Conservation (phyloP, 768 basidiomycete genomes). For the Calvatia gigantea region DNA sequence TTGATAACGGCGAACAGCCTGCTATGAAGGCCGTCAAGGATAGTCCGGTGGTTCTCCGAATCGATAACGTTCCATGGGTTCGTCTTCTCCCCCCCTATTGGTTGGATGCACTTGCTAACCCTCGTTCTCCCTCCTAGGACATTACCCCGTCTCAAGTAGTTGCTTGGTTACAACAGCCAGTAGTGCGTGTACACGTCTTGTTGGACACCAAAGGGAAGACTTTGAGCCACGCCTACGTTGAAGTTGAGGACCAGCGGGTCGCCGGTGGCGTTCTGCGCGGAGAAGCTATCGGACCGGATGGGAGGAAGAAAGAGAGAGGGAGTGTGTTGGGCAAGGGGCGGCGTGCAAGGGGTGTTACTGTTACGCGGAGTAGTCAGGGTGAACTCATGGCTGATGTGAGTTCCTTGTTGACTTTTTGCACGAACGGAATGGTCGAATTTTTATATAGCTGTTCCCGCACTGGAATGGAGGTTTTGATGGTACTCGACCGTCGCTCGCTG, state of each 20-base stretch:
- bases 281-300: slow-evolving; percentile 26
- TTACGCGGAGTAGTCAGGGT: slow-evolving; percentile 76
- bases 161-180: slow-evolving; percentile 67
- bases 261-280: slow-evolving; percentile 68
- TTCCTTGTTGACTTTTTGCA: slow-evolving; percentile 10
- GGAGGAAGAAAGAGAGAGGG: slow-evolving; percentile 42
- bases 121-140: slow-evolving; percentile 52
- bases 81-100: background rate
- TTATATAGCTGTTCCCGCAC: slow-evolving; percentile 66
- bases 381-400: slow-evolving; percentile 80
- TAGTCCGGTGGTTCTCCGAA: slow-evolving; percentile 64
- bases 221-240: slow-evolving; percentile 79
- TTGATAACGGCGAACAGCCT: slow-evolving; percentile 13
- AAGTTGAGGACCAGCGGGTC: slow-evolving; percentile 57
- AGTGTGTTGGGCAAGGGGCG: slow-evolving; percentile 75
- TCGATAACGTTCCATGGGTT: slow-evolving; percentile 73
- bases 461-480: slow-evolving; percentile 79
- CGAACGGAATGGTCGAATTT: background rate
- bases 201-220: slow-evolving; percentile 83
- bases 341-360: slow-evolving; percentile 78
- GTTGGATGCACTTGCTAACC: background rate
- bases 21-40: slow-evolving; percentile 19
- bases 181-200: slow-evolving; percentile 72
- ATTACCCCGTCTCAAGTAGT: slow-evolving; percentile 75
- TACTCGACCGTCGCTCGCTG: slow-evolving; percentile 61